Evolutionary conservation across 257 asterid genomes (phyloP).

Genomic region (Phtheirospermum japonicum): DNA sequence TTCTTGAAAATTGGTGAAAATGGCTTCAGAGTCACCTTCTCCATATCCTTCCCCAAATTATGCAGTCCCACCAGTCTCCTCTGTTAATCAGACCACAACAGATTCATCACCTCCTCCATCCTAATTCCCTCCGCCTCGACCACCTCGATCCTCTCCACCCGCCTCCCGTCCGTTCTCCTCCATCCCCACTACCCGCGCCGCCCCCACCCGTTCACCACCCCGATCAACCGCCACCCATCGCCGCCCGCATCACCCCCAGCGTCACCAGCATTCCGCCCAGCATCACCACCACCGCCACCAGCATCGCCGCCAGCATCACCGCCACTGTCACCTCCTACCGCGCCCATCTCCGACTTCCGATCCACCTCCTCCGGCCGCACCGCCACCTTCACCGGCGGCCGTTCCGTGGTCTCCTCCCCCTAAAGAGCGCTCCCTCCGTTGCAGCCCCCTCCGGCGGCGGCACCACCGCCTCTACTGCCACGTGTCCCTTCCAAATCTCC

Average conservation of each 20-base stretch:
- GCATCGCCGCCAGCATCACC: conserved; percentile 33
- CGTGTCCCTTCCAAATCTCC: conserved; percentile 34
- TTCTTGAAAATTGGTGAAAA: neutral
- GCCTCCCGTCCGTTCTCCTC: neutral
- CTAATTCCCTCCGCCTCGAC: conserved; percentile 17
- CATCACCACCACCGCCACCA: conserved; percentile 46
- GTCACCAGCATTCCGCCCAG: conserved; percentile 28
- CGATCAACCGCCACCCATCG: conserved; percentile 36
- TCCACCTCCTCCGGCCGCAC: conserved; percentile 39
- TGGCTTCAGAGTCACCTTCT: conserved; percentile 44
- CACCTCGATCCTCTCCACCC: neutral
- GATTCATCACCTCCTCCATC: conserved; percentile 35
- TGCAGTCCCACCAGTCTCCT: too few relatives aligned
- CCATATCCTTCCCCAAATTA: conserved; percentile 30
- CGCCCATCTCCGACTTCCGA: conserved; percentile 20
- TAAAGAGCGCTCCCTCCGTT: conserved; percentile 35
- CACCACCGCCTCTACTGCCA: conserved; percentile 32
- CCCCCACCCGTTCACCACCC: neutral
- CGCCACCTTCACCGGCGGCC: conserved; percentile 38
- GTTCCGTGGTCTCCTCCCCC: conserved; percentile 36
- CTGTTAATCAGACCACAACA: conserved; percentile 30
- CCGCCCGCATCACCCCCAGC: conserved; percentile 33
- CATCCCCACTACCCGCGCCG: conserved; percentile 6
- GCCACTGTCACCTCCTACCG: conserved; percentile 34
- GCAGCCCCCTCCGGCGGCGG: conserved; percentile 14